Base-by-base conservation (phyloP, 352 stramenopile species). In the Globisporangium nagaii region DNA sequence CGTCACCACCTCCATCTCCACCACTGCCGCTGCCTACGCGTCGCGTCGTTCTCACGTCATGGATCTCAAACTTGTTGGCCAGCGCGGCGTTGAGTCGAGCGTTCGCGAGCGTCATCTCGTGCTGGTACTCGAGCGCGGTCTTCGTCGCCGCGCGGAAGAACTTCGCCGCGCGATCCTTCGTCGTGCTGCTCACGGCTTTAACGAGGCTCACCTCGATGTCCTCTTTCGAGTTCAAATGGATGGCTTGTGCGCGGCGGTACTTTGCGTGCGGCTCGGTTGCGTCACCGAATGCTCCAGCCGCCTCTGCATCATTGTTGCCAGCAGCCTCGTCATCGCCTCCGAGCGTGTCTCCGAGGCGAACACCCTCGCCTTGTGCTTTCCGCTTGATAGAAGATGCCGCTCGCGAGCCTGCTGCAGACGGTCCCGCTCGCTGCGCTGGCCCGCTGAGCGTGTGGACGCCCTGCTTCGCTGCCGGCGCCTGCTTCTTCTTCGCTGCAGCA, bases 101-200 rank as follows among this genome's bases (percentile, higher is more conserved):
- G 22, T 71, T 95, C 9, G 85, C 85, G 19, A 91, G 49, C 10
- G 73, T 80, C 42, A 88, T 66, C 48, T 86, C 70, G 59, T 95
- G 91, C 61, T 95, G 81, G 47, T 93, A 68, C 25, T 88, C 77
- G 6, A 95, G 78, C 19, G 85, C 85, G 11, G 65, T 84, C 37
- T 84, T 84, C 13, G 85, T 93, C 5, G 78, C 76, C 0, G 76
- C 68, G 27, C 81, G 81, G 42, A 93, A 90, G 53, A 95, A 95
- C 58, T 93, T 93, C 22, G 64, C 70, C 11, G 72, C 63, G 31
- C 75, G 80, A 56, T 78, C 75, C 9, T 71, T 68, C 1, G 78
- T 76, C 22, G 62, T 55, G 13, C 70, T 71, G 34, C 71, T 88
- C 10, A 95, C 84, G 7, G 82, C 84, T 36, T 81, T 67, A 22